These are phyloP conservation scores for Tulasnella sp. DNA, from an alignment of 768 basidiomycete genomes.

Conservation along the genomic window DNA sequence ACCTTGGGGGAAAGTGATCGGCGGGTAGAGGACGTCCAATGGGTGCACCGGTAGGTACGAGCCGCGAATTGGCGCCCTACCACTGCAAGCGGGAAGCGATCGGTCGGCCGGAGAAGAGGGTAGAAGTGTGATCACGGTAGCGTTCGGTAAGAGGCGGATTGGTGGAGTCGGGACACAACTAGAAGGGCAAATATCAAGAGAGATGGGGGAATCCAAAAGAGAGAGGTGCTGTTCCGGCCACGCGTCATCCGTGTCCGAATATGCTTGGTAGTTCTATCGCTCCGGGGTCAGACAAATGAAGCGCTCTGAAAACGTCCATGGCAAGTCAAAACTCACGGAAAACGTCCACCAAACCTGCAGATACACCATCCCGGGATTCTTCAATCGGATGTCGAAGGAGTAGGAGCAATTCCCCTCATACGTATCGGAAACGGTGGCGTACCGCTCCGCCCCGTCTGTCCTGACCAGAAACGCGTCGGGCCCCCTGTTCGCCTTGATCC, in stretches of 20 bases:
- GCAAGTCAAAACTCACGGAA: neutral
- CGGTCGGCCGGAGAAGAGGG: neutral
- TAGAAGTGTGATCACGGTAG: neutral
- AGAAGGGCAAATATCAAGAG: neutral
- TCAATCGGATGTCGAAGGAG: slow-evolving; percentile 12
- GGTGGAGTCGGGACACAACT: neutral
- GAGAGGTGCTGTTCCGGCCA: slow-evolving; percentile 9
- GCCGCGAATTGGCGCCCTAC: neutral
- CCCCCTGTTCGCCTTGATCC: neutral
- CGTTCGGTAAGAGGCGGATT: neutral
- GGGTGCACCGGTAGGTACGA: slow-evolving; percentile 14
- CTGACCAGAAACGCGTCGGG: slow-evolving; percentile 21
- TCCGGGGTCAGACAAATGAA: neutral
- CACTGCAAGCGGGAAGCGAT: neutral
- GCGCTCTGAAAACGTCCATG: neutral
- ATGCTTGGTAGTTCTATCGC: slow-evolving; percentile 20
- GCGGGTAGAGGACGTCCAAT: slow-evolving; percentile 13
- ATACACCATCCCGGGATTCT: slow-evolving; percentile 17
- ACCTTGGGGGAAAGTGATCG: neutral
- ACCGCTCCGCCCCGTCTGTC: slow-evolving; percentile 21
- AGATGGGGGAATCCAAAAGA: neutral
- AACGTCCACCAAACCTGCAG: slow-evolving; percentile 25
- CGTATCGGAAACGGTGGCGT: neutral
- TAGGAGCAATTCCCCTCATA: slow-evolving; percentile 26
- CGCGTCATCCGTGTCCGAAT: slow-evolving; percentile 3